A percentile compares a stretch with the other conserved stretches of the same genome.
These are phyloP conservation scores for Zarea fungicola DNA, from an alignment of 2,329 filamentous ascomycete genomes.

Conservation along the genomic window DNA sequence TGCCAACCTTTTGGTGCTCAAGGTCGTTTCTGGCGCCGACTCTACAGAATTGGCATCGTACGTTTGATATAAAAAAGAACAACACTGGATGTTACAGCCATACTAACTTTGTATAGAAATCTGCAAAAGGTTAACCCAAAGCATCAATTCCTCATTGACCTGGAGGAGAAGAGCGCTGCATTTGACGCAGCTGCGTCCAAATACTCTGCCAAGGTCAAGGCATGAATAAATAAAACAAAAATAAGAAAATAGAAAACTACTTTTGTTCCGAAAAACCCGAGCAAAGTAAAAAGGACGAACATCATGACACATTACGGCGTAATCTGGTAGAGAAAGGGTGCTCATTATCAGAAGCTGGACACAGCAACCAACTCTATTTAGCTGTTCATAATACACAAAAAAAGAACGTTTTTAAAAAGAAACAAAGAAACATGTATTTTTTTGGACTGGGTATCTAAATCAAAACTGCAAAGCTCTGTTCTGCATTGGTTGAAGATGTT, in stretches of 20 bases:
- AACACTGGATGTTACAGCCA: no score
- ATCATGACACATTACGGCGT: slow-evolving; percentile 5
- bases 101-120: slow-evolving; percentile 36
- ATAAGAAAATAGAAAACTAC: slow-evolving; percentile 1
- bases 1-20: slow-evolving; percentile 77
- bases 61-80: slow-evolving; percentile 24
- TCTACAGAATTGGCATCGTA: slow-evolving; percentile 57
- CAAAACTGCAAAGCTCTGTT: neutral
- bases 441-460: no score
- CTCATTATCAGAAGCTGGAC: neutral
- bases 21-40: slow-evolving; percentile 70
- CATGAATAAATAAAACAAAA: slow-evolving; percentile 26
- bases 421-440: no score
- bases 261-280: no score
- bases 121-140: slow-evolving; percentile 56
- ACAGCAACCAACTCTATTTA: slow-evolving; percentile 1
- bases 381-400: slow-evolving; percentile 8
- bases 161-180: slow-evolving; percentile 74
- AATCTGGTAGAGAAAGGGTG: slow-evolving; percentile 5
- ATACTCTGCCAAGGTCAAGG: slow-evolving; percentile 76
- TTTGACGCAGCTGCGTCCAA: slow-evolving; percentile 85
- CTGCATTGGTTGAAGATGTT: neutral
- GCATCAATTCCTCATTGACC: slow-evolving; percentile 67
- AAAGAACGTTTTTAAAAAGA: no score
- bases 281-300: slow-evolving; percentile 4